Conservation (phyloP, 371 early-diverging fungal species). For the Rhizopus delemar region DNA sequence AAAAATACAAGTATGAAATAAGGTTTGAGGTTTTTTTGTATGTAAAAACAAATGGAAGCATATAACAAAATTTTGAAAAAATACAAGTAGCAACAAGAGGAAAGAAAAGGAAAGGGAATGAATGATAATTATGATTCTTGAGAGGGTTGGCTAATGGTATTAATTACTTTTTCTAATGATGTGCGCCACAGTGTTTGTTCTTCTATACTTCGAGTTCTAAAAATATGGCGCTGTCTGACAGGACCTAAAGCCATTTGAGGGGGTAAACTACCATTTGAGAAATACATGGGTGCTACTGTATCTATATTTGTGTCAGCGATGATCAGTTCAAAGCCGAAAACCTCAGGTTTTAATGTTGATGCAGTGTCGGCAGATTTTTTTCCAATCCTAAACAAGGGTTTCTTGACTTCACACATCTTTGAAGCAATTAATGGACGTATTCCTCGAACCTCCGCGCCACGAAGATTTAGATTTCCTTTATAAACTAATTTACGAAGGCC, state of each 20-base stretch:
- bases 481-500: slow-evolving; percentile 11
- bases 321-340: slow-evolving; percentile 33
- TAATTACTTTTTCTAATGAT: not conserved
- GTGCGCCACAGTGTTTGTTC: slow-evolving; percentile 25
- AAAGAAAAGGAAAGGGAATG: not conserved
- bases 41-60: too few relatives aligned
- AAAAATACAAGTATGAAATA: too few relatives aligned
- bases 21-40: too few relatives aligned
- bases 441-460: slow-evolving; percentile 16
- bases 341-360: slow-evolving; percentile 9
- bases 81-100: not conserved
- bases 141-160: not conserved
- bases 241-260: slow-evolving; percentile 5
- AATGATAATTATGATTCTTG: not conserved
- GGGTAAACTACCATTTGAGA: slow-evolving; percentile 3
- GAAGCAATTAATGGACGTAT: slow-evolving; percentile 16
- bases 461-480: slow-evolving; percentile 20
- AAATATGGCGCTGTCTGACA: slow-evolving; percentile 22
- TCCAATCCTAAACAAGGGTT: slow-evolving; percentile 11
- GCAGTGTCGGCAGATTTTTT: slow-evolving; percentile 9
- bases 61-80: not conserved
- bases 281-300: slow-evolving; percentile 20
- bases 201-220: slow-evolving; percentile 17
- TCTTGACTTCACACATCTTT: slow-evolving; percentile 23
- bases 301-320: slow-evolving; percentile 15